Evolutionary conservation across 1,284 basidiomycete species (phyloP), one percentile per base, ranked within the genome.

Genomic region (Boletus smithii): DNA sequence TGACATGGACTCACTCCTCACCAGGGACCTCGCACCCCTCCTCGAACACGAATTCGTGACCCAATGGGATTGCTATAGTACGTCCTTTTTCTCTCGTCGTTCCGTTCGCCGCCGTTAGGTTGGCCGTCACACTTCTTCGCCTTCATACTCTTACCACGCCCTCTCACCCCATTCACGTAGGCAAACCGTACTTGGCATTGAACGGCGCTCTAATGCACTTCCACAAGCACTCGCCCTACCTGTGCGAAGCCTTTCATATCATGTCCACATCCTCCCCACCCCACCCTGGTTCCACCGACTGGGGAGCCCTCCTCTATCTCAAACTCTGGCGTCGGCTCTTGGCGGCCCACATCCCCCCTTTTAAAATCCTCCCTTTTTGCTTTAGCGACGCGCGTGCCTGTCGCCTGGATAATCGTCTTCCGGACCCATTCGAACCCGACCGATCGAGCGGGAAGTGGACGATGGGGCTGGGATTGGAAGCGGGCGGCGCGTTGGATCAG

Each of bases 41-140:
- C 73, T 88, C 3, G 93, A 95, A 68, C 87, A 90, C 59, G 94
- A 97, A 67, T 97, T 94, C 65, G 88, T 97, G 10, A 92, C 88
- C 3, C 91, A 95, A 61, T 97, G 93, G 94, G 94, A 97, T 65
- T 97, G 94, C 63, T 95, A 95, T 59, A 89, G 92, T 92, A 61
- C 53, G 84, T 69, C 3, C 14, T 37, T 10, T 29, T 16, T 23
- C 36, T 6, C n/a, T 8, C 30, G 46, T 13, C 32, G 7, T 24
- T 18, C 18, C 16, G 33, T 8, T 38, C 14, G 9, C 23, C 8
- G 30, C 11, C 1, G 24, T 37, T 27, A 11, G 16, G 10, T 18
- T 27, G 23, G 5, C 5, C n/a, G 10, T 11, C 24, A 26, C n/a
- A 5, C 16, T 18, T 27, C 17, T 8, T 8, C 30, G 4, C n/a